Evolutionary conservation across 2,329 filamentous ascomycete species (phyloP).

Genomic region (Chaetomiaceae sp.): DNA sequence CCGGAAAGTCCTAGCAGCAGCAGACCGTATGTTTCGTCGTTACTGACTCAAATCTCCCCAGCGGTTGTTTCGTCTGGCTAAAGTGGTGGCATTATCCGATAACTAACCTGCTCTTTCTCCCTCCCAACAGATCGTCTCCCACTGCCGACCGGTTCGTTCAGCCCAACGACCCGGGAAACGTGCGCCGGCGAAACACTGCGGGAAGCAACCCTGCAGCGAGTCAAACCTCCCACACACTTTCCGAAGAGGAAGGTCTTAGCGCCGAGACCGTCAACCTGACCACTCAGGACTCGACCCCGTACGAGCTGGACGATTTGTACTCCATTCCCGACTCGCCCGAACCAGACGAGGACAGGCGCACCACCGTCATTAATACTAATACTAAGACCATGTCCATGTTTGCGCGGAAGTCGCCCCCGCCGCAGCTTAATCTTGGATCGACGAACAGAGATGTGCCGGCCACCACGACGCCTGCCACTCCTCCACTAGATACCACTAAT

Average conservation of each 20-base stretch:
- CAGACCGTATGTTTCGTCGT: slow-evolving; percentile 23
- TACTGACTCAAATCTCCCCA: slow-evolving; percentile 7
- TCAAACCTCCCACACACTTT: slow-evolving; percentile 40
- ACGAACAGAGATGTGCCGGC: slow-evolving; percentile 28
- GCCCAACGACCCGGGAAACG: slow-evolving; percentile 19
- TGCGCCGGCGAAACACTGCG: slow-evolving; percentile 34
- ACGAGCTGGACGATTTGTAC: slow-evolving; percentile 31
- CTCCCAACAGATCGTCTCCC: slow-evolving; percentile 22
- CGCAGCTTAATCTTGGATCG: slow-evolving; percentile 45
- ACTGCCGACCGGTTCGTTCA: slow-evolving; percentile 17
- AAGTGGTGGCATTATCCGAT: slow-evolving; percentile 20
- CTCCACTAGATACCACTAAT: slow-evolving; percentile 26
- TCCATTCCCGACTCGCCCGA: slow-evolving; percentile 16
- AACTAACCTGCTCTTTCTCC: slow-evolving; percentile 14
- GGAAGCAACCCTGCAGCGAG: slow-evolving; percentile 37
- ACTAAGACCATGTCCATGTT: slow-evolving; percentile 40
- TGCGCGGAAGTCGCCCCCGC: slow-evolving; percentile 44
- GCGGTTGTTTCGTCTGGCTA: slow-evolving; percentile 9
- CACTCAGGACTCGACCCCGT: slow-evolving; percentile 25
- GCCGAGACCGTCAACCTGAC: slow-evolving; percentile 35
- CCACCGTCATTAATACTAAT: slow-evolving; percentile 33
- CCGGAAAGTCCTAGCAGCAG: slow-evolving; percentile 20
- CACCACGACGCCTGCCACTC: slow-evolving; percentile 20
- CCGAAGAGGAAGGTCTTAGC: slow-evolving; percentile 40
- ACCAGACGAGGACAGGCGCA: slow-evolving; percentile 19